Evolutionary conservation across 768 basidiomycete genomes (phyloP).

Genomic region (Rubroboletus satanas): DNA sequence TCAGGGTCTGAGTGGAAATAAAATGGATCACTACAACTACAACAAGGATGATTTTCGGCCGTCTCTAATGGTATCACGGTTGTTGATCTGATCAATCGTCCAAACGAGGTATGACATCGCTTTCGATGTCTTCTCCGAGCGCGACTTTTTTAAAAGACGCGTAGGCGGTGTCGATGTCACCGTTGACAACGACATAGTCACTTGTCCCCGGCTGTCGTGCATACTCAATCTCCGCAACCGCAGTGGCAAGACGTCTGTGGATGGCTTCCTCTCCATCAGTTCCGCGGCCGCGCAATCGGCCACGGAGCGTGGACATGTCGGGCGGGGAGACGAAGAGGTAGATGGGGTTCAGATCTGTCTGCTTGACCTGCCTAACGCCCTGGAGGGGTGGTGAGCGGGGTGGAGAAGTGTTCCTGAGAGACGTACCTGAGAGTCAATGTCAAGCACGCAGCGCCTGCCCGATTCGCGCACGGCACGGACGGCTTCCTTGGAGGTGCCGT

Average conservation of each 20-base stretch:
- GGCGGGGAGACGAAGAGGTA: slow-evolving; percentile 94
- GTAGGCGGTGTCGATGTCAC: slow-evolving; percentile 82
- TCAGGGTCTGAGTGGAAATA: slow-evolving; percentile 23
- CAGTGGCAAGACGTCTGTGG: slow-evolving; percentile 70
- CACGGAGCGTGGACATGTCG: slow-evolving; percentile 61
- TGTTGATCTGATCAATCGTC: slow-evolving; percentile 41
- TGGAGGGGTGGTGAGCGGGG: slow-evolving; percentile 29
- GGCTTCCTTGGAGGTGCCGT: slow-evolving; percentile 86
- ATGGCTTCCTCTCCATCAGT: slow-evolving; percentile 78
- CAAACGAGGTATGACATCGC: slow-evolving; percentile 65
- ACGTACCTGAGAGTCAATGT: slow-evolving; percentile 87
- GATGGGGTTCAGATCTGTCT: slow-evolving; percentile 75
- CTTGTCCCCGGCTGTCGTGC: slow-evolving; percentile 73
- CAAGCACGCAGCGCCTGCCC: slow-evolving; percentile 84
- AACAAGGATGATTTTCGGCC: not conserved
- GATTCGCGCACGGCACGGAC: slow-evolving; percentile 62
- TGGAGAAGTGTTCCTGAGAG: not conserved
- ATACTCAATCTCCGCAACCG: slow-evolving; percentile 77
- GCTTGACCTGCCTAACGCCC: slow-evolving; percentile 92
- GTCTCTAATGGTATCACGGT: slow-evolving; percentile 3
- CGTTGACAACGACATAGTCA: slow-evolving; percentile 87
- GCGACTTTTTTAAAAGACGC: slow-evolving; percentile 71
- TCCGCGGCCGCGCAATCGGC: slow-evolving; percentile 72
- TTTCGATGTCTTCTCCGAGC: slow-evolving; percentile 55
- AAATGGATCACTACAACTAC: not conserved